Percentiles rank a stretch among this genome's conserved stretches.
Evolutionary conservation across 2,329 filamentous ascomycete genomes (phyloP).

Genomic region (Ophiostoma perfectum): DNA sequence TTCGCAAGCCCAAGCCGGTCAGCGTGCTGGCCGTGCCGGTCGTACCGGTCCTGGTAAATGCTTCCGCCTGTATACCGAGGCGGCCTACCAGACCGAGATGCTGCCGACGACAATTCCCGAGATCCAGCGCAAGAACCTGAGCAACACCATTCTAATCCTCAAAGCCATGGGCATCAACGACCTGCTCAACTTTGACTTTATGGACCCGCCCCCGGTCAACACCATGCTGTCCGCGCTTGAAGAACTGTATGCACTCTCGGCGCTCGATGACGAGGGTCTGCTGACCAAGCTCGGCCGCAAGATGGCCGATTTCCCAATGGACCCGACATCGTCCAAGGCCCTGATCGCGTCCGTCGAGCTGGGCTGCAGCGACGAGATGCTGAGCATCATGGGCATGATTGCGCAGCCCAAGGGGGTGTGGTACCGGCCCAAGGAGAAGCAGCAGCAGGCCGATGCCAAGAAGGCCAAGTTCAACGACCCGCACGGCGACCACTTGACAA

Average conservation of each 20-base stretch:
- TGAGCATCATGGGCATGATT: constrained; percentile 93
- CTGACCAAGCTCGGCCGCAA: constrained; percentile 87
- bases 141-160: constrained; percentile 90
- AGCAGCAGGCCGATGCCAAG: constrained; percentile 92
- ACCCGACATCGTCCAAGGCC: constrained; percentile 83
- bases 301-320: constrained; percentile 99
- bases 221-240: constrained; percentile 96
- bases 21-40: constrained; percentile 85
- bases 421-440: constrained; percentile 95
- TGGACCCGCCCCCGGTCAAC: constrained; percentile 96
- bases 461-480: constrained; percentile 97
- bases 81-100: constrained; percentile 95
- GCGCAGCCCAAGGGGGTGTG: constrained; percentile 74
- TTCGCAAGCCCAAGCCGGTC: constrained; percentile 92
- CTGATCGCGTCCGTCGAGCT: constrained; percentile 78
- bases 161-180: constrained; percentile 99
- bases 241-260: constrained; percentile 86
- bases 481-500: constrained; percentile 85
- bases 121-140: constrained; percentile 90
- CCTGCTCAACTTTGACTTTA: constrained; percentile 94
- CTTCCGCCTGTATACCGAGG: constrained; percentile 91
- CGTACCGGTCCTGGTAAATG: constrained; percentile 94
- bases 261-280: constrained; percentile 90
- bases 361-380: constrained; percentile 85
- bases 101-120: constrained; percentile 92